These are phyloP conservation scores for Bassia scoparia DNA, from an alignment of 148 eudicot species.

Conservation along the genomic window DNA sequence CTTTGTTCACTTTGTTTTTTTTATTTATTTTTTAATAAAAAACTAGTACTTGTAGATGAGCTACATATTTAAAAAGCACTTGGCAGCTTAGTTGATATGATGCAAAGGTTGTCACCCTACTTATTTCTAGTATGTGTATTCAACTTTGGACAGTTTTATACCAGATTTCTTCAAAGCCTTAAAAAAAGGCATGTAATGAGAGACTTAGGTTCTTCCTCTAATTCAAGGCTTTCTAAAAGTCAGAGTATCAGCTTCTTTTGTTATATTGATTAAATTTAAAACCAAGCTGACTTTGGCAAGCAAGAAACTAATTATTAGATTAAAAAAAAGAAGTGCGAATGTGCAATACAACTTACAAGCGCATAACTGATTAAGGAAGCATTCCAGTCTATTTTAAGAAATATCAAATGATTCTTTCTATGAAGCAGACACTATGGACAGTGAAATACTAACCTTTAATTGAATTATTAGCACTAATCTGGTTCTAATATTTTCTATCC, in stretches of 20 bases:
- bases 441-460: background rate
- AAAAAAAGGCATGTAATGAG: background rate
- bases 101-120: background rate
- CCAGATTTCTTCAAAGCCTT: slow-evolving; percentile 10
- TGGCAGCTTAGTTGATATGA: slow-evolving; percentile 11
- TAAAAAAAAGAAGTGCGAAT: background rate
- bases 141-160: background rate
- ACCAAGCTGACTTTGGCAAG: background rate
- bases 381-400: background rate
- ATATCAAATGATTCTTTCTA: background rate
- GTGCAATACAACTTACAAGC: background rate
- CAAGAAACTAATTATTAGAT: background rate
- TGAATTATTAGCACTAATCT: background rate
- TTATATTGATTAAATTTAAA: background rate
- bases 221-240: background rate
- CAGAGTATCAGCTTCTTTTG: background rate
- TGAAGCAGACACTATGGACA: background rate
- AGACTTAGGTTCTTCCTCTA: background rate
- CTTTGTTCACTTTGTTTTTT: background rate
- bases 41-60: too few relatives aligned
- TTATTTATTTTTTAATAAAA: slow-evolving; percentile 1
- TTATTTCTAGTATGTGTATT: background rate
- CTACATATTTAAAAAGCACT: slow-evolving; percentile 5
- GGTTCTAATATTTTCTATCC: background rate
- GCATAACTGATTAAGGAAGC: background rate